Conservation (phyloP, 768 basidiomycete species). For the Ephemerocybe angulata region DNA sequence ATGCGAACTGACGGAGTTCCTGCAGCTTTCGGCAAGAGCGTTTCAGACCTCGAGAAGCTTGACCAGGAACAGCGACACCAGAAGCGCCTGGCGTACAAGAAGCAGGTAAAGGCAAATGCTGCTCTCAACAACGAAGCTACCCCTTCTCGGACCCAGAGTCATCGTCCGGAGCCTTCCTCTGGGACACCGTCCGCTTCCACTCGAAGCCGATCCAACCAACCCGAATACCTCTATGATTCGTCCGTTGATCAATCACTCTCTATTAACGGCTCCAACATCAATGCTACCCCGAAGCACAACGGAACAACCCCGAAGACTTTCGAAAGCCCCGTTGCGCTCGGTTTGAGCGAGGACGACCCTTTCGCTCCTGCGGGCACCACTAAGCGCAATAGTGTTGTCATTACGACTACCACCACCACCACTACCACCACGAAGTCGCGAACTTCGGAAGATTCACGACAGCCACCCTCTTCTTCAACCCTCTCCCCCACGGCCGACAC, state of each 20-base stretch:
- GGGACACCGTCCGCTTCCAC: conserved; percentile 32
- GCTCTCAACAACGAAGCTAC: conserved; percentile 25
- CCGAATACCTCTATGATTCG: conserved; percentile 74
- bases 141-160: conserved; percentile 45
- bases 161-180: conserved; percentile 47
- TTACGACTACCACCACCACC: conserved; percentile 12
- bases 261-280: conserved; percentile 29
- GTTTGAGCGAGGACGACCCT: conserved; percentile 65
- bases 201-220: conserved; percentile 59
- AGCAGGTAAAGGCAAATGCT: conserved; percentile 64
- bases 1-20: conserved; percentile 28
- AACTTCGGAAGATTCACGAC: conserved; percentile 15
- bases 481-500: conserved; percentile 13
- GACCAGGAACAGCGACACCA: conserved; percentile 84
- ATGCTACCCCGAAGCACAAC: conserved; percentile 26
- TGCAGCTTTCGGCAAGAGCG: conserved; percentile 58
- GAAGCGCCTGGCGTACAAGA: conserved; percentile 78
- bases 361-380: conserved; percentile 48
- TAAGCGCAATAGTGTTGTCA: conserved; percentile 15
- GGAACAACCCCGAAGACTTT: conserved; percentile 22
- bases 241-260: conserved; percentile 55
- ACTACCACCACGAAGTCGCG: conserved; percentile 4
- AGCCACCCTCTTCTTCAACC: neutral
- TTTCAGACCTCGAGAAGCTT: conserved; percentile 73
- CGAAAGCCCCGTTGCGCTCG: conserved; percentile 33